Evolutionary conservation across 768 basidiomycete genomes (phyloP).

Genomic region (Xerocomellus dryophilus): DNA sequence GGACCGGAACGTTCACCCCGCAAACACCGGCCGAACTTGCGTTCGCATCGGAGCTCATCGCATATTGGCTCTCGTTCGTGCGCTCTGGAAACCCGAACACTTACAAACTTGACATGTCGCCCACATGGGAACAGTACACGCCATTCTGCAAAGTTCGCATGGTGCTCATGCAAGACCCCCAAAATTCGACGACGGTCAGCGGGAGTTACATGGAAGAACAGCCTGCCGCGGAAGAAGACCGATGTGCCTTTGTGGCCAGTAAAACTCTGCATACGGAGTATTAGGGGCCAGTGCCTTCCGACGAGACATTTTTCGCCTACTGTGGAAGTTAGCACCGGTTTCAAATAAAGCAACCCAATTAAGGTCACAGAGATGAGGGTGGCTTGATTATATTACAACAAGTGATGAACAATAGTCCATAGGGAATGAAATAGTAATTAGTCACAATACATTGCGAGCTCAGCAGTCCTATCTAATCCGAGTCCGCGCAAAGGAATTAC

Average conservation of each 20-base stretch:
- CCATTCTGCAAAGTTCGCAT: constrained; percentile 36
- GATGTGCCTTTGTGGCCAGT: constrained; percentile 39
- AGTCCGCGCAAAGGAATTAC: neutral
- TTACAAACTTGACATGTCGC: constrained; percentile 50
- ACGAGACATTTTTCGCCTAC: neutral
- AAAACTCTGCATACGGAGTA: constrained; percentile 36
- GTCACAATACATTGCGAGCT: neutral
- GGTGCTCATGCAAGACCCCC: constrained; percentile 41
- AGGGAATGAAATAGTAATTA: neutral
- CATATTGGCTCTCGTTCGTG: constrained; percentile 67
- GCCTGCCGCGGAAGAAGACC: constrained; percentile 33
- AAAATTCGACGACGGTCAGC: constrained; percentile 30
- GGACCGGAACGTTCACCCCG: constrained; percentile 47
- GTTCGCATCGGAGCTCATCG: constrained; percentile 58
- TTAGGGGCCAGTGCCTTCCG: constrained; percentile 17
- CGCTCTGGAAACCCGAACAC: constrained; percentile 55
- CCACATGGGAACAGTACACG: constrained; percentile 45
- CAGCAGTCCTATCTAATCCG: neutral
- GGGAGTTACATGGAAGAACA: constrained; percentile 44
- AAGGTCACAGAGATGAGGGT: neutral
- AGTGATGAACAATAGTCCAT: neutral
- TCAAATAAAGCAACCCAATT: neutral
- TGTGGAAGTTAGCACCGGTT: neutral
- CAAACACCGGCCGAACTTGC: constrained; percentile 45
- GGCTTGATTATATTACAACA: neutral